These are phyloP conservation scores for Suillus luteus DNA, from an alignment of 768 basidiomycete species.

Conservation along the genomic window DNA sequence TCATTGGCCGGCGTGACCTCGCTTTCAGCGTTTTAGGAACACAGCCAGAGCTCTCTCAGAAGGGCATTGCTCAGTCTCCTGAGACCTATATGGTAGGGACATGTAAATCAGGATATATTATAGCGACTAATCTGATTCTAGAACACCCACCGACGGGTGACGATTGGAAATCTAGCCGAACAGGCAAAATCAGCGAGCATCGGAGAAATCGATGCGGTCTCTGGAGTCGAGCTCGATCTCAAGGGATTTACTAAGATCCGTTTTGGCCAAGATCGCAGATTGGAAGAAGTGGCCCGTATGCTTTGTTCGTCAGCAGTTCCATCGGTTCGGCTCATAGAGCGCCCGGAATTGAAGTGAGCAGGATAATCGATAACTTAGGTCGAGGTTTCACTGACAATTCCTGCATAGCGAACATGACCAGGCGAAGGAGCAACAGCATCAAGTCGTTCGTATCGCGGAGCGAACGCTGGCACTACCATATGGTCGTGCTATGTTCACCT, in stretches of 20 bases:
- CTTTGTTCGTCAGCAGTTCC: conserved; percentile 77
- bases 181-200: conserved; percentile 51
- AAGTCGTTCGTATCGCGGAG: conserved; percentile 79
- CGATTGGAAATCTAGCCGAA: conserved; percentile 52
- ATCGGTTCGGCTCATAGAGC: conserved; percentile 64
- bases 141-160: conserved; percentile 52
- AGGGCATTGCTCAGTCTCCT: conserved; percentile 32
- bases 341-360: conserved; percentile 69
- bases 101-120: not conserved
- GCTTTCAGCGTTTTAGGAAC: conserved; percentile 35
- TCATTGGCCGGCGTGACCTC: conserved; percentile 34
- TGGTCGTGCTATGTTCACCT: conserved; percentile 91
- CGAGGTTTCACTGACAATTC: conserved; percentile 8
- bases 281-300: conserved; percentile 92
- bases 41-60: conserved; percentile 32
- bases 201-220: conserved; percentile 58
- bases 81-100: conserved; percentile 34
- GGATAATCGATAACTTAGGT: not conserved
- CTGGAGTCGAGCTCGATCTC: conserved; percentile 72
- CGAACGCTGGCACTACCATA: conserved; percentile 88
- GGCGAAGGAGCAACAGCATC: conserved; percentile 79
- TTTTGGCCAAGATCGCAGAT: conserved; percentile 85
- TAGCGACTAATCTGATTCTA: conserved; percentile 28
- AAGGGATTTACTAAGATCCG: conserved; percentile 81
- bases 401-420: conserved; percentile 79